Evolutionary conservation across 805 yeast species (phyloP).

Genomic region (Metschnikowia kofuensis): DNA sequence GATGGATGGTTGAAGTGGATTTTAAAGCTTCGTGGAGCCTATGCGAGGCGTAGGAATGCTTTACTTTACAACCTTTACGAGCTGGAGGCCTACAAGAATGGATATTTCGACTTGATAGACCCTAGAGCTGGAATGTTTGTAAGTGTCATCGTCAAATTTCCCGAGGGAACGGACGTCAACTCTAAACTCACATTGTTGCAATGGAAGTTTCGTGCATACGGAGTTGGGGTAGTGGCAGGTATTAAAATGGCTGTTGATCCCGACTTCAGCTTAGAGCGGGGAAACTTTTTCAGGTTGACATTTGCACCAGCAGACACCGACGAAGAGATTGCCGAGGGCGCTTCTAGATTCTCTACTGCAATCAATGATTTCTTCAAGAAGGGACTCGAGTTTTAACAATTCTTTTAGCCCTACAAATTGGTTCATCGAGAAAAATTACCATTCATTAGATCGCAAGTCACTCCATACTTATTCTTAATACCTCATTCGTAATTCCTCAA

Average conservation of each 20-base stretch:
- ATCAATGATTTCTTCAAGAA: slow-evolving; percentile 14
- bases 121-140: slow-evolving; percentile 27
- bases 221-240: slow-evolving; percentile 14
- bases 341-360: slow-evolving; percentile 11
- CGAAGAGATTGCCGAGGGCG: slow-evolving; percentile 15
- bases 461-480: too few relatives aligned
- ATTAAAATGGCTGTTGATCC: slow-evolving; percentile 21
- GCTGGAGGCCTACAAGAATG: slow-evolving; percentile 20
- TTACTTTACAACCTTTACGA: slow-evolving; percentile 17
- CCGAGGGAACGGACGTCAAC: slow-evolving; percentile 9
- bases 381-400: slow-evolving; percentile 10
- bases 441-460: too few relatives aligned
- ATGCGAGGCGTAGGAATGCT: slow-evolving; percentile 42
- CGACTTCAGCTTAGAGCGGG: slow-evolving; percentile 11
- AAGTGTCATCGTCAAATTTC: slow-evolving; percentile 14
- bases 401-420: too few relatives aligned
- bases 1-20: slow-evolving; percentile 49
- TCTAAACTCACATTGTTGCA: slow-evolving; percentile 10
- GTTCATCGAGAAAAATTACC: too few relatives aligned
- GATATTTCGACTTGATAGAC: slow-evolving; percentile 21
- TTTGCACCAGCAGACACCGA: slow-evolving; percentile 29
- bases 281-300: slow-evolving; percentile 18
- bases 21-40: slow-evolving; percentile 44
- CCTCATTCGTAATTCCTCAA: too few relatives aligned
- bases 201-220: slow-evolving; percentile 16